A percentile compares a stretch with the other conserved stretches of the same genome.
phyloP scores from a whole-genome alignment of 192 early-diverging fungal genomes.

The Coemansia sp. region DNA sequence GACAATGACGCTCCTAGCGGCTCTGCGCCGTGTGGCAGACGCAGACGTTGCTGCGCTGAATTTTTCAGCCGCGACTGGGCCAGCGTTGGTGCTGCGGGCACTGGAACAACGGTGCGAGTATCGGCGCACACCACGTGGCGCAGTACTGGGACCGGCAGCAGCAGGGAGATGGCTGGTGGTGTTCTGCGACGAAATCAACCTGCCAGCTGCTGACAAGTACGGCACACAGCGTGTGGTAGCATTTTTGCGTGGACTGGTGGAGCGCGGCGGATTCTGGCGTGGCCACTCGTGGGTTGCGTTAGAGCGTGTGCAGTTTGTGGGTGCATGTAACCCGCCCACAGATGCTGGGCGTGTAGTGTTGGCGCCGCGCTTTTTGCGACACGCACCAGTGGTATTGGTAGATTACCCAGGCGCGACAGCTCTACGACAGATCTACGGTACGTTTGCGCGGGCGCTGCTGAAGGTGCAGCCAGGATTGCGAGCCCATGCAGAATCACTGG shows the following conservation, averaged over 20 bases:
- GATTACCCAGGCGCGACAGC: slow-evolving; percentile 95
- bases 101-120: slow-evolving; percentile 99
- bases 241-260: slow-evolving; percentile 91
- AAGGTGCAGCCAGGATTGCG: slow-evolving; percentile 88
- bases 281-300: slow-evolving; percentile 87
- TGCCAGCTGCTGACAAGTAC: slow-evolving; percentile 94
- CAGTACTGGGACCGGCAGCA: slow-evolving; percentile 76
- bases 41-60: slow-evolving; percentile 98
- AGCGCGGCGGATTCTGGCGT: slow-evolving; percentile 96
- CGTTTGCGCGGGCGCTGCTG: slow-evolving; percentile 88
- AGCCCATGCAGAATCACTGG: slow-evolving; percentile 87
- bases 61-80: slow-evolving; percentile 97
- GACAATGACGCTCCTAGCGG: slow-evolving; percentile 98
- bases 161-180: slow-evolving; percentile 94
- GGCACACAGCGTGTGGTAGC: slow-evolving; percentile 98
- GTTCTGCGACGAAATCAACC: slow-evolving; percentile 99
- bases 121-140: slow-evolving; percentile 88
- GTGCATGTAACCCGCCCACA: slow-evolving; percentile 99
- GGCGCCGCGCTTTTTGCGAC: slow-evolving; percentile 93
- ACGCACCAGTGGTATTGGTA: slow-evolving; percentile 95
- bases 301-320: slow-evolving; percentile 98
- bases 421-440: slow-evolving; percentile 92
- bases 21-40: slow-evolving; percentile 88
- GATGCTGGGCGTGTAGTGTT: slow-evolving; percentile 97
- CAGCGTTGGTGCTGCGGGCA: slow-evolving; percentile 90